These are phyloP conservation scores for Euclidium syriacum DNA, from an alignment of 345 rosid genomes.

Conservation along the genomic window DNA sequence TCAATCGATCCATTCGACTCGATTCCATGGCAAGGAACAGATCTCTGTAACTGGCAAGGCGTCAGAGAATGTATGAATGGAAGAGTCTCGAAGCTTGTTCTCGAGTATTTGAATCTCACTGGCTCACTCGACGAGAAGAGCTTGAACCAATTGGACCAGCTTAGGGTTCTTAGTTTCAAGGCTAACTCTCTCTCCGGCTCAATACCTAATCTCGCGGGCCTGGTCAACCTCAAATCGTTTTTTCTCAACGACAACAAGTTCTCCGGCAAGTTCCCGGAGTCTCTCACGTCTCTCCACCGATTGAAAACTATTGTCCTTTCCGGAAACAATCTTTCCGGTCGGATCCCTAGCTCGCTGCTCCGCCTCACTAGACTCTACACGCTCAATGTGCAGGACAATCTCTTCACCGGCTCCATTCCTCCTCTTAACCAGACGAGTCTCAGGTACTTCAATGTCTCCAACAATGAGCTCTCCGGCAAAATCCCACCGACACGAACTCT, in stretches of 20 bases:
- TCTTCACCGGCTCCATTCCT: slow-evolving; percentile 58
- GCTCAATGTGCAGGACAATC: slow-evolving; percentile 56
- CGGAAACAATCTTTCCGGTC: slow-evolving; percentile 58
- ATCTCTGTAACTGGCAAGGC: slow-evolving; percentile 74
- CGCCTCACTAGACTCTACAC: slow-evolving; percentile 56
- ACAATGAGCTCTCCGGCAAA: slow-evolving; percentile 62
- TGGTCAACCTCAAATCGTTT: slow-evolving; percentile 74
- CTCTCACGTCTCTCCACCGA: slow-evolving; percentile 63
- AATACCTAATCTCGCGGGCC: slow-evolving; percentile 59
- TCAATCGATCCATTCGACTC: slow-evolving; percentile 55
- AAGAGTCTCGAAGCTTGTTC: slow-evolving; percentile 75
- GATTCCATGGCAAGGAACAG: slow-evolving; percentile 53
- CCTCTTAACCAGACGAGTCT: slow-evolving; percentile 76
- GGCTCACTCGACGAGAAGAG: slow-evolving; percentile 48
- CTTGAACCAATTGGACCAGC: slow-evolving; percentile 68
- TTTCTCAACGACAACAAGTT: slow-evolving; percentile 65
- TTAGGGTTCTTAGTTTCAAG: slow-evolving; percentile 87
- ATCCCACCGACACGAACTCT: slow-evolving; percentile 66
- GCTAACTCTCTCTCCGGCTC: slow-evolving; percentile 73
- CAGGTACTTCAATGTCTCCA: slow-evolving; percentile 75
- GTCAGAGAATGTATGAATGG: slow-evolving; percentile 68
- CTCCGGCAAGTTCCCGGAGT: slow-evolving; percentile 68
- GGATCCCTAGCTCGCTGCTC: slow-evolving; percentile 53
- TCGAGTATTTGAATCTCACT: slow-evolving; percentile 59
- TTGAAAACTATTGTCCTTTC: slow-evolving; percentile 59